Conservation (phyloP, 352 stramenopile genomes). For the Phytophthora macrochlamydospora region DNA sequence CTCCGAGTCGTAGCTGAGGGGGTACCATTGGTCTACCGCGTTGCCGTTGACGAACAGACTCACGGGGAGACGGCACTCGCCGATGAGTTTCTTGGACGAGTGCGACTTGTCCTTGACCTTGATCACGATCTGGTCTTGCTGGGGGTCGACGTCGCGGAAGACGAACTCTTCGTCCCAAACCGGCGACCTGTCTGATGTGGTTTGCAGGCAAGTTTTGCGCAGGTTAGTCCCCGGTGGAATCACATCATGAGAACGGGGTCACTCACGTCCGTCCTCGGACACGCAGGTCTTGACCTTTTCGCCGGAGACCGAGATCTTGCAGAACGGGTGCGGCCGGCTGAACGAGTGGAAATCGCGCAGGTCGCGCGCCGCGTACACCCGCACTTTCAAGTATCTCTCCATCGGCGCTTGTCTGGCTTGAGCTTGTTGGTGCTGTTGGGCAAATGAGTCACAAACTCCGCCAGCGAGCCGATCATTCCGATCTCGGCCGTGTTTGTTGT, state of each 20-base stretch:
- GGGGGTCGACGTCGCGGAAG: conserved; percentile 68
- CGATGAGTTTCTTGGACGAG: conserved; percentile 75
- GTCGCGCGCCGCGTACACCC: conserved; percentile 77
- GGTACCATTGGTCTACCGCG: conserved; percentile 82
- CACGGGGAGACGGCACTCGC: conserved; percentile 71
- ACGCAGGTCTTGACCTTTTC: conserved; percentile 78
- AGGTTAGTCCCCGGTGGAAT: no score
- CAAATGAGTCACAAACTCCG: neutral
- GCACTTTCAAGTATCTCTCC: conserved; percentile 68
- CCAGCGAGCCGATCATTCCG: neutral
- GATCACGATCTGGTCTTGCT: conserved; percentile 75
- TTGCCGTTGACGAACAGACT: conserved; percentile 74
- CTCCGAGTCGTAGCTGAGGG: conserved; percentile 67
- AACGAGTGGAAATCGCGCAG: conserved; percentile 85
- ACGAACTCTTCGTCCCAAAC: conserved; percentile 87
- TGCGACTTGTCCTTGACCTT: conserved; percentile 89
- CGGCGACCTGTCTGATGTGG: conserved; percentile 54
- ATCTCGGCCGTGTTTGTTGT: neutral
- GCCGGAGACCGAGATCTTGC: conserved; percentile 64
- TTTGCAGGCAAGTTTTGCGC: neutral
- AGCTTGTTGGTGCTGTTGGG: conserved; percentile 3
- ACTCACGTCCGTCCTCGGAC: conserved; percentile 75
- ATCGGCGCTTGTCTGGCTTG: conserved; percentile 25
- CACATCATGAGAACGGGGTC: neutral
- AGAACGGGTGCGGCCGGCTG: conserved; percentile 84